Evolutionary conservation across 805 yeast species (phyloP), one percentile per base, ranked within the genome.

Genomic region (Starmerella riodocensis): DNA sequence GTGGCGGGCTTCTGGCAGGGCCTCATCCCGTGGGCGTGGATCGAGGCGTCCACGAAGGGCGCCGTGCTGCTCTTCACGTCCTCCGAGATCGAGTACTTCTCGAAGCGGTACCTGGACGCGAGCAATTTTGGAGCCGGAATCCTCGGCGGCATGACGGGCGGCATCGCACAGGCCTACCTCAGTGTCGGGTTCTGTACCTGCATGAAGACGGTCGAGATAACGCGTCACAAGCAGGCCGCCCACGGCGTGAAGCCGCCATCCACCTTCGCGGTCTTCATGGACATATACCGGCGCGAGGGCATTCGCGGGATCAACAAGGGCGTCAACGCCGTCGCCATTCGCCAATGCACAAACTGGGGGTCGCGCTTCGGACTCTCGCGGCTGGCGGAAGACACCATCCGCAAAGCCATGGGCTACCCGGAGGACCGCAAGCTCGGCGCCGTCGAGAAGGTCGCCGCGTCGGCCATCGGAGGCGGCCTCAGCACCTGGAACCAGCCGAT

Each of bases 271-370:
- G 96, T 85, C 24, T 91, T 91, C 65, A 72, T 71, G 58, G 91
- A 81, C 28, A 85, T 91, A 47, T 86, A 74, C 61, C 62, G 65
- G 33, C 78, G 69, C 48, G 97, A 91, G 59, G 98, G 98, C 54
- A 74, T 91, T 42, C 70, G 78, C 51, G 98, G 98, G 53, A 84
- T 91, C 59, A 88, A 91, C 65, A 85, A 81, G 65, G 98, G 98
- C 61, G 97, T 88, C 43, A 88, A 88, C 58, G 98, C 98, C 7
- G 96, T 88, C 43, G 97, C 97, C n/a, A 78, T 88, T 50, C 78
- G 98, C 65, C 98, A 91, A 61, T 80, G 84, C 82, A 88, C 97
- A 51, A 91, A 91, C 64, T 91, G 98, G 98, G 98, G 98, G 37
- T 84, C 96, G 16, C 73, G 98, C 58, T 88, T 86, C 55, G 98